These are phyloP conservation scores for Barnettozyma siamensis DNA, from an alignment of 805 yeast species.

Conservation along the genomic window DNA sequence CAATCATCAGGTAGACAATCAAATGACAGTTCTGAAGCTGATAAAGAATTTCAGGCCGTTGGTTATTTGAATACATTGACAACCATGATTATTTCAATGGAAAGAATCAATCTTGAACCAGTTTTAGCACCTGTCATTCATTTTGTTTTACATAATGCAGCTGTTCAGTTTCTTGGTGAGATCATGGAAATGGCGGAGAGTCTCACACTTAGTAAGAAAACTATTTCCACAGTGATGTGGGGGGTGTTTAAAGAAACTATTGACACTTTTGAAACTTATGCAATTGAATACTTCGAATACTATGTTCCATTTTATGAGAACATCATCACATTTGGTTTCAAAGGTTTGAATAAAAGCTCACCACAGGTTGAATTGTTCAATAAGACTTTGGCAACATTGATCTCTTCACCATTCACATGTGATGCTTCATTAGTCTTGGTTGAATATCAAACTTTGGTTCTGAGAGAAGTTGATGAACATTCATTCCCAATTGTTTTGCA, in stretches of 20 bases:
- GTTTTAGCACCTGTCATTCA: slow-evolving; percentile 53
- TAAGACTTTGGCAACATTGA: slow-evolving; percentile 13
- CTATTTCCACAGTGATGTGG: slow-evolving; percentile 49
- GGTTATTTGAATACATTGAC: slow-evolving; percentile 68
- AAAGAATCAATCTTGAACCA: slow-evolving; percentile 46
- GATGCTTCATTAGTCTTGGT: slow-evolving; percentile 32
- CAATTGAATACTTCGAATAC: slow-evolving; percentile 51
- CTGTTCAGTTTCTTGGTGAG: slow-evolving; percentile 58
- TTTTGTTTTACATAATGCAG: slow-evolving; percentile 51
- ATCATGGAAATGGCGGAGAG: slow-evolving; percentile 59
- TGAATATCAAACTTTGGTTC: slow-evolving; percentile 17
- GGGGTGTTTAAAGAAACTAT: slow-evolving; percentile 41
- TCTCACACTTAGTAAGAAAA: slow-evolving; percentile 42
- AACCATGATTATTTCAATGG: slow-evolving; percentile 66
- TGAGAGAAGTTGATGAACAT: slow-evolving; percentile 12
- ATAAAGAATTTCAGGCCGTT: slow-evolving; percentile 62
- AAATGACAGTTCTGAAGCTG: slow-evolving; percentile 34
- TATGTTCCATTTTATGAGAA: slow-evolving; percentile 54
- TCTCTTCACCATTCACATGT: slow-evolving; percentile 18
- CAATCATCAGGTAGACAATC: slow-evolving; percentile 12
- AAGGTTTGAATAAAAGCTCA: slow-evolving; percentile 13
- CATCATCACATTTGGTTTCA: slow-evolving; percentile 46
- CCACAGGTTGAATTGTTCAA: slow-evolving; percentile 17
- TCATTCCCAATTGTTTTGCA: slow-evolving; percentile 12
- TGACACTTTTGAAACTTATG: slow-evolving; percentile 53